phyloP scores from a whole-genome alignment of 2,329 filamentous ascomycete species.

The Hymenoscyphus salicellus region DNA sequence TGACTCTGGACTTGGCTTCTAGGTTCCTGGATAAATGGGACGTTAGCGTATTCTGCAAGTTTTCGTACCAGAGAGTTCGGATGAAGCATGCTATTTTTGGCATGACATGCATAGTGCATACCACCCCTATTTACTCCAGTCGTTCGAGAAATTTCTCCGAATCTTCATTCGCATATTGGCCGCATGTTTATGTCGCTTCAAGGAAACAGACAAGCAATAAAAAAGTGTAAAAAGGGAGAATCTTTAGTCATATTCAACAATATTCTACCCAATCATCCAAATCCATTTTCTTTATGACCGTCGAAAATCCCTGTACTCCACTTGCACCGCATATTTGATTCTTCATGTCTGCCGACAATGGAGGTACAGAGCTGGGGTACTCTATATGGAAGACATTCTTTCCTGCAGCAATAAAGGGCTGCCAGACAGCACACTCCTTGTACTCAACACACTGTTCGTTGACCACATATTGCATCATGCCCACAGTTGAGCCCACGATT shows the following conservation, averaged over 20 bases:
- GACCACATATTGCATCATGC: slow-evolving; percentile 60
- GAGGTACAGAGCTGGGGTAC: slow-evolving; percentile 41
- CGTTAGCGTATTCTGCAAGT: background rate
- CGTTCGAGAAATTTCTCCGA: background rate
- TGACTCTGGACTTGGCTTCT: background rate
- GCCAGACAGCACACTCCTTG: slow-evolving; percentile 56
- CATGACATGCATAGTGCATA: background rate
- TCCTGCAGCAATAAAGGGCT: slow-evolving; percentile 53
- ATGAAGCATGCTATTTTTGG: background rate
- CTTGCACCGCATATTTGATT: background rate
- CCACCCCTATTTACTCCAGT: background rate
- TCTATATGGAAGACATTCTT: slow-evolving; percentile 74
- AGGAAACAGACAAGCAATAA: background rate
- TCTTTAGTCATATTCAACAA: background rate
- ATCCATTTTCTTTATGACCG: slow-evolving; percentile 8
- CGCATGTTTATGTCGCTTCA: background rate
- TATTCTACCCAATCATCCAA: slow-evolving; percentile 6
- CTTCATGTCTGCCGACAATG: slow-evolving; percentile 28
- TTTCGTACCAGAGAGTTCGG: background rate
- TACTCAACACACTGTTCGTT: slow-evolving; percentile 67
- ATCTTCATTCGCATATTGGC: background rate
- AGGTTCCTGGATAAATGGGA: background rate
- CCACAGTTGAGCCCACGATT: slow-evolving; percentile 50
- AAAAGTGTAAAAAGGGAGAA: background rate
- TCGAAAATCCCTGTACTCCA: background rate